Evolutionary conservation across 331 rosid genomes (phyloP), one percentile per base, ranked within the genome.

Genomic region (Quercus lobata): DNA sequence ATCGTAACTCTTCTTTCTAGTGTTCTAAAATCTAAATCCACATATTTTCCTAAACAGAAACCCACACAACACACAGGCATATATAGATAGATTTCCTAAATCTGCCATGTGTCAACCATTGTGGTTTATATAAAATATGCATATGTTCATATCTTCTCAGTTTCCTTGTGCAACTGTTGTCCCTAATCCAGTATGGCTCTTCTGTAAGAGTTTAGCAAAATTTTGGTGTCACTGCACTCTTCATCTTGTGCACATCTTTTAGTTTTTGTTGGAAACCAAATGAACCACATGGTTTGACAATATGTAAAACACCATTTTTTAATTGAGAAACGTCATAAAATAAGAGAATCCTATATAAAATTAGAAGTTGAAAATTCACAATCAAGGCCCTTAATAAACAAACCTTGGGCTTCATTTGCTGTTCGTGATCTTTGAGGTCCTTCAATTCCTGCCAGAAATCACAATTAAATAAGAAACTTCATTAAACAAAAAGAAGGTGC

Each of bases 401-500:
- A 37, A 93, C 99, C 99, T 92, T 96, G 10, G 98, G 97, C 77
- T 93, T 93, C 92, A 93, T 87, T 83, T 89, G 87, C 29, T 87
- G 97, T 81, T 96, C 99, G 18, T 84, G 84, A 70, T 93, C 98
- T 80, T 84, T 93, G 74, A 89, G 76, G 37, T 96, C 99, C 88
- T 89, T 90, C 79, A 96, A 73, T 71, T 96, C 99, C 99, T 96
- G 91, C 86, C 53, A 78, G 14, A 77, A 84, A 53, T 69, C 85
- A 86, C 37, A 78, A 76, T 68, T 58, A 83, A 85, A 52, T 62
- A 44, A 61, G 78, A 27, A 53, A 55, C 24, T 32, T 16, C 66
- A 56, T 71, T 69, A 81, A 55, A 82, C 30, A 9, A 73, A 77
- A 22, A 79, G 60, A 81, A 80, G 77, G 77, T 27, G n/a, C 76